phyloP scores from a whole-genome alignment of 768 basidiomycete species.

The Leccinellum luteum region DNA sequence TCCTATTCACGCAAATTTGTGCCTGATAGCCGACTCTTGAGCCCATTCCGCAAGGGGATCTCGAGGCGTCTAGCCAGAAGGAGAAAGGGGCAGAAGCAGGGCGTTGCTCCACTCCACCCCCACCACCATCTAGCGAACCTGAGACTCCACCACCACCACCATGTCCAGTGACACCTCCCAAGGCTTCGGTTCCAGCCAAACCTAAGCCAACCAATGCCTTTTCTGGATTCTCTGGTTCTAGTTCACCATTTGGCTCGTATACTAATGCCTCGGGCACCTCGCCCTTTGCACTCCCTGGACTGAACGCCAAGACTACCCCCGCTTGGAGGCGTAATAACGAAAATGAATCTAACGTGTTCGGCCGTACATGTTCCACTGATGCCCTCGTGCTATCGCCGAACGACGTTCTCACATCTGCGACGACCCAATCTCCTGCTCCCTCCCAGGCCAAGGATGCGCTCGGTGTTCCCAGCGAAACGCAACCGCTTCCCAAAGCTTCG shows the following conservation, averaged over 20 bases:
- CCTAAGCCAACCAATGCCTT: conserved; percentile 30
- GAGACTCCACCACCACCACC: conserved; percentile 5
- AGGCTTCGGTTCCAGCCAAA: conserved; percentile 7
- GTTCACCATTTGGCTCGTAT: conserved; percentile 36
- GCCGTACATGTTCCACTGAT: conserved; percentile 1
- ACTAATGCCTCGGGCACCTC: conserved; percentile 23
- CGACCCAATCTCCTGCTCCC: background rate
- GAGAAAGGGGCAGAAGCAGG: conserved; percentile 11
- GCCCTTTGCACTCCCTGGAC: conserved; percentile 21
- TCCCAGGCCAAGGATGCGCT: background rate
- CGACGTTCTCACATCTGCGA: conserved; percentile 1
- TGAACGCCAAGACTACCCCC: conserved; percentile 17
- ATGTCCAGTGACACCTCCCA: conserved; percentile 14
- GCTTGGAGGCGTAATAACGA: conserved; percentile 26
- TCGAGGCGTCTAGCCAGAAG: background rate
- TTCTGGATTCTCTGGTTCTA: conserved; percentile 36
- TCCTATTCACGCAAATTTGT: background rate
- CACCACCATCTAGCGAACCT: conserved; percentile 6
- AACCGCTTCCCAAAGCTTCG: background rate
- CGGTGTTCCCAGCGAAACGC: background rate
- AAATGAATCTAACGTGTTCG: conserved; percentile 8
- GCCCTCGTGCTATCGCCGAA: conserved; percentile 23
- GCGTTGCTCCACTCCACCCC: conserved; percentile 12
- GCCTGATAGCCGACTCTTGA: conserved; percentile 13
- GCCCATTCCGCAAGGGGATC: conserved; percentile 5